Evolutionary conservation across 2,329 filamentous ascomycete species (phyloP), one percentile per base, ranked within the genome.

Genomic region (Colletotrichum higginsianum): DNA sequence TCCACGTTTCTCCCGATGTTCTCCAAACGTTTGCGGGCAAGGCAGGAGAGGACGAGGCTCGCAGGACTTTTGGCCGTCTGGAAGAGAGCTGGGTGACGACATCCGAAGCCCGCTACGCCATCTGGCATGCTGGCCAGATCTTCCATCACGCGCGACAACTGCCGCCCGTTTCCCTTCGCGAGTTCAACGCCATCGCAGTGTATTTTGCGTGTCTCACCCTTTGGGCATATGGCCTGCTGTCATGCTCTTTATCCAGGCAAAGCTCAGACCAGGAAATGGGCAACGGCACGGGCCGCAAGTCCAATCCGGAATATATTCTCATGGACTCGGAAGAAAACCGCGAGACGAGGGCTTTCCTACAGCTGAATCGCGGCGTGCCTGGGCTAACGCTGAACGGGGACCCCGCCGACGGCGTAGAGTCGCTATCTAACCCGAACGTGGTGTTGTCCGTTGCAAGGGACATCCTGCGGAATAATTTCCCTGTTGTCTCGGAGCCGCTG

Each of bases 1-100:
- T 85, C 0, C 77, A 84, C 42, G 80, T 82, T 66, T 83, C 84
- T 0, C 78, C 85, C 0, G 84, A 84, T 38, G 80, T 83, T 6
- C 77, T 85, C 0, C 83, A 85, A 13, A 77, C 82, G 1, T 83
- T 84, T 26, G 83, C 83, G 0, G 83, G 83, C 4, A 84, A 84
- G 57, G 80, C 83, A 23, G 82, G 82, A 5, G 78, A 80, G 13
- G 79, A 83, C 26, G 81, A 82, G 60, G 81, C 83, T 3, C 77
- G 79, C 0, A 74, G 76, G 9, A 78, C 80, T 0, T 81, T 80
- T 35, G 76, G 80, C 13, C 77, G 76, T 1, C 77, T 82, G 0
- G 74, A 79, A 0, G 78, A 81, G 40, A 72, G 65, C 47, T 84
- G 83, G 82, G 80, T 79, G 3, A 76, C 78, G 9, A 79, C 78